These are phyloP conservation scores for Besnoitia besnoiti DNA, from an alignment of 169 alveolate genomes.

Conservation along the genomic window DNA sequence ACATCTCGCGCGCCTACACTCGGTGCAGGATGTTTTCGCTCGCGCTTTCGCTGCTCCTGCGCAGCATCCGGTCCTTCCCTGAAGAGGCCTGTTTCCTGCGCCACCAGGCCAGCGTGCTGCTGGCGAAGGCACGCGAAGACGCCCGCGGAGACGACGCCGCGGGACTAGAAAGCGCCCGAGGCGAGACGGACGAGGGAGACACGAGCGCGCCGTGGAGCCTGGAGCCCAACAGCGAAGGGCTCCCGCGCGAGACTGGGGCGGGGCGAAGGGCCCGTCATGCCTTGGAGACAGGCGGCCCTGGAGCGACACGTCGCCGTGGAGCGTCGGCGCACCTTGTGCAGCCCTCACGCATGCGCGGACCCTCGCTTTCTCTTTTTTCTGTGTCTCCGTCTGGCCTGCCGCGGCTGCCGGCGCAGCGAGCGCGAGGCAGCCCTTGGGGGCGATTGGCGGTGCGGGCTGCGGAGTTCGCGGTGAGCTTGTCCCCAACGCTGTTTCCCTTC, in stretches of 20 bases:
- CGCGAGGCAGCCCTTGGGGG: neutral
- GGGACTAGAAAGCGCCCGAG: neutral
- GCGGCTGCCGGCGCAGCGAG: neutral
- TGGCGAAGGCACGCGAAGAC: neutral
- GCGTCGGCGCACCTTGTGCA: too few species aligned
- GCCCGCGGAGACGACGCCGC: neutral
- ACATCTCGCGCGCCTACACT: constrained; percentile 36
- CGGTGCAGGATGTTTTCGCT: neutral
- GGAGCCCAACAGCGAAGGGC: neutral
- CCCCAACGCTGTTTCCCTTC: constrained; percentile 39
- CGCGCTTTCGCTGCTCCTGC: constrained; percentile 1
- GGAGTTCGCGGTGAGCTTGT: constrained; percentile 19
- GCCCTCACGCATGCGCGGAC: too few species aligned
- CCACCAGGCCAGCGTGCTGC: constrained; percentile 21
- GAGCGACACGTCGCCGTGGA: too few species aligned
- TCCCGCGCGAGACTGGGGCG: neutral
- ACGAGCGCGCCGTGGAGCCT: neutral
- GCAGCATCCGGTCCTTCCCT: constrained; percentile 30
- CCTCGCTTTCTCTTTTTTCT: neutral
- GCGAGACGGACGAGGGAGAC: neutral
- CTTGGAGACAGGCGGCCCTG: too few species aligned
- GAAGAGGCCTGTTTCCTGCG: constrained; percentile 57
- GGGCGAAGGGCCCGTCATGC: too few species aligned
- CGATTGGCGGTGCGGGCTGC: constrained; percentile 26
- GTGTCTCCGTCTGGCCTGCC: neutral